phyloP scores from a whole-genome alignment of 495 filamentous ascomycete species.

The Lasiosphaeria ovina region DNA sequence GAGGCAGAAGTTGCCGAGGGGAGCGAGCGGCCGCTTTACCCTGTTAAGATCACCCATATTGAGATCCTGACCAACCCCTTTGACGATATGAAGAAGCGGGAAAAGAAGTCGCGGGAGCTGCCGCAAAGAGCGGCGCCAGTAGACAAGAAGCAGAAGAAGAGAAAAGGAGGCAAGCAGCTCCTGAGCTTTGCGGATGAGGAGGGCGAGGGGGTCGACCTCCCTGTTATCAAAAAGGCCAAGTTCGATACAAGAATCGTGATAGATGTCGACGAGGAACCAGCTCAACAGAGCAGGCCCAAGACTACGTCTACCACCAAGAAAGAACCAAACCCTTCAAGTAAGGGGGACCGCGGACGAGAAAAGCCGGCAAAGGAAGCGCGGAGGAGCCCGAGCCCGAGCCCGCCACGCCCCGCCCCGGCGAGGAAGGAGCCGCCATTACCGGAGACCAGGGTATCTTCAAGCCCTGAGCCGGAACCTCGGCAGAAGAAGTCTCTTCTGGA shows the following conservation, averaged over 20 bases:
- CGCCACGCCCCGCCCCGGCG: slow-evolving; percentile 20
- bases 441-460: slow-evolving; percentile 32
- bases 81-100: slow-evolving; percentile 77
- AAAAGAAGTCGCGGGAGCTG: slow-evolving; percentile 44
- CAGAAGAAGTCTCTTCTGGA: slow-evolving; percentile 47
- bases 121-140: slow-evolving; percentile 34
- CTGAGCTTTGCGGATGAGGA: slow-evolving; percentile 91
- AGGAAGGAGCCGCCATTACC: slow-evolving; percentile 21
- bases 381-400: slow-evolving; percentile 24
- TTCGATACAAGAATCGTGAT: slow-evolving; percentile 84
- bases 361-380: slow-evolving; percentile 20
- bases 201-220: slow-evolving; percentile 61
- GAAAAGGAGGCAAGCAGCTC: slow-evolving; percentile 72
- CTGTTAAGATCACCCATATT: slow-evolving; percentile 70
- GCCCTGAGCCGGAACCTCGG: slow-evolving; percentile 48
- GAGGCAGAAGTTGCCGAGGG: slow-evolving; percentile 79
- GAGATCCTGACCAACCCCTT: slow-evolving; percentile 91
- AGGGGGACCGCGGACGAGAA: slow-evolving; percentile 29
- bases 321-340: slow-evolving; percentile 31
- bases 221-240: slow-evolving; percentile 80
- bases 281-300: slow-evolving; percentile 20
- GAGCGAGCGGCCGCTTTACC: slow-evolving; percentile 83
- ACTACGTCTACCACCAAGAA: slow-evolving; percentile 29
- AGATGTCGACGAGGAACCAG: slow-evolving; percentile 44
- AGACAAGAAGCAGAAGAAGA: slow-evolving; percentile 74